These are phyloP conservation scores for Dujonia santamariae DNA, from an alignment of 1,139 yeast genomes.

Conservation along the genomic window DNA sequence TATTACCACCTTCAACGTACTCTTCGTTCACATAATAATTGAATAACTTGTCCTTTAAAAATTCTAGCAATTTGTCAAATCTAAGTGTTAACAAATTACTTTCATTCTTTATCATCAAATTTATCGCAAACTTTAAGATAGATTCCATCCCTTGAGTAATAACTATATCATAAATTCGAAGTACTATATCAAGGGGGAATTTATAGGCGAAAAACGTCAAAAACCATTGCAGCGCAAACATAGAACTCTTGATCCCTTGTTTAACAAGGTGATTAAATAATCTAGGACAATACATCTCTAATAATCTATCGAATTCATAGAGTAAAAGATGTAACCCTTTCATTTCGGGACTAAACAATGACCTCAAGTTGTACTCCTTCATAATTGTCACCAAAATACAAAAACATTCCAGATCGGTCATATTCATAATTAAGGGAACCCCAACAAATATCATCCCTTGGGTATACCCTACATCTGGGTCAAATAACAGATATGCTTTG, in stretches of 20 bases:
- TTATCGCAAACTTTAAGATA: constrained; percentile 74
- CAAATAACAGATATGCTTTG: constrained; percentile 81
- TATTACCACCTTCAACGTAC: constrained; percentile 21
- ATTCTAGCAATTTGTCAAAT: constrained; percentile 74
- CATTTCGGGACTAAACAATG: constrained; percentile 83
- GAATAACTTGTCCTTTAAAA: constrained; percentile 75
- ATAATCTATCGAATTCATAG: constrained; percentile 82
- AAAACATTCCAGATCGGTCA: constrained; percentile 84
- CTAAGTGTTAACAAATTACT: constrained; percentile 53
- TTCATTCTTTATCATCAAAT: constrained; percentile 69
- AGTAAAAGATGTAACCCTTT: constrained; percentile 83
- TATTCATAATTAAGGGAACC: constrained; percentile 78
- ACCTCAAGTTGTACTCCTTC: constrained; percentile 78
- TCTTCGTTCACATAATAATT: constrained; percentile 57
- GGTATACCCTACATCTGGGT: constrained; percentile 93
- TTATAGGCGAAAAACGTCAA: constrained; percentile 90
- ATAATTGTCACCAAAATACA: constrained; percentile 76
- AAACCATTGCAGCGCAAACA: constrained; percentile 98
- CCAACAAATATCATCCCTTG: constrained; percentile 96
- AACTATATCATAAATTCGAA: constrained; percentile 79
- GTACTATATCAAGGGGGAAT: constrained; percentile 80
- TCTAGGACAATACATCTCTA: constrained; percentile 67
- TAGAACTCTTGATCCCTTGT: constrained; percentile 83
- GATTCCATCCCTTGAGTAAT: constrained; percentile 89
- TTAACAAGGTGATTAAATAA: constrained; percentile 73